Base-by-base conservation (phyloP, 139 green algal genomes). In the Yamagishiella unicocca region DNA sequence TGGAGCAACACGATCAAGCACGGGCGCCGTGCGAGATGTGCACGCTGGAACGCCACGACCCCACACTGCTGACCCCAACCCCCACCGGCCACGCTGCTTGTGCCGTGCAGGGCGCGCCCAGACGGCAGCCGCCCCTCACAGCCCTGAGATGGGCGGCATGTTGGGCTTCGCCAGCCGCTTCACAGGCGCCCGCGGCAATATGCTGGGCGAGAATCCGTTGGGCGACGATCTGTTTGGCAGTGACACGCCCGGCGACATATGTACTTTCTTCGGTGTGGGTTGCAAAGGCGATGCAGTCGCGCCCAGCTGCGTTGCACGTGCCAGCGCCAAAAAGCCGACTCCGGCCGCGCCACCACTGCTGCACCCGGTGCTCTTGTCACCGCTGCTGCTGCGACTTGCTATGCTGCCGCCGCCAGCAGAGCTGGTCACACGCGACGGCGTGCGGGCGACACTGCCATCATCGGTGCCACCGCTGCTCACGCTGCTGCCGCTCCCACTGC, bases 101-200 rank as follows among this genome's bases (percentile, higher is more conserved):
- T n/a, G n/a, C n/a, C n/a, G n/a, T n/a, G n/a, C n/a, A n/a, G n/a
- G n/a, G n/a, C n/a, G n/a, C n/a, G n/a, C n/a, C n/a, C n/a, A n/a
- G n/a, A n/a, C n/a, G n/a, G n/a, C n/a, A n/a, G n/a, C 50, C 50
- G 12, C 50, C 14, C 50, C n/a, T 54, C 35, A 78, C 17, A 78
- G 42, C 19, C 70, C 70, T 38, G 70, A 17, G 7, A 78, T 78
- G 4, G 29, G 70, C 40, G 70, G 70, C 70, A 78, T 37, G 70
- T 78, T 78, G 70, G 70, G 70, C 38, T 78, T 78, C 5, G 6
- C 70, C 70, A 54, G 38, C 24, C 70, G 70, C 38, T 78, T 58
- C 4, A 58, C 50, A 58, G 17, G 50, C 14, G n/a, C n/a, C n/a
- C n/a, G n/a, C n/a, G n/a, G n/a, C n/a, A n/a, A n/a, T n/a, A n/a